Evolutionary conservation across 1,139 yeast species (phyloP).

Genomic region (Debaryomycetaceae sp.): DNA sequence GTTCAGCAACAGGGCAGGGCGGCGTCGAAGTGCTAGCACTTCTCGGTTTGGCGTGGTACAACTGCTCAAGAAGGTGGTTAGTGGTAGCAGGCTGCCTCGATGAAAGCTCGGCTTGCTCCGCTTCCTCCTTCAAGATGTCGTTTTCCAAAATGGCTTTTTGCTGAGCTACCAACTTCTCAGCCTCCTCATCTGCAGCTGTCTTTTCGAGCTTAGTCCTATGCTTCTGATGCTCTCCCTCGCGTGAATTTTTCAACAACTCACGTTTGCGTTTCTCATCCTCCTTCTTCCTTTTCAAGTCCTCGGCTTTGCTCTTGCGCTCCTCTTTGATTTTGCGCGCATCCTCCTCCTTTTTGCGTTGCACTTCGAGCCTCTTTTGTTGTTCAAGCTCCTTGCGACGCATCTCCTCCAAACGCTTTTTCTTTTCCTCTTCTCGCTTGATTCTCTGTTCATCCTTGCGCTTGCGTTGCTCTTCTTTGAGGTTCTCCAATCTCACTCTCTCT

Average conservation of each 20-base stretch:
- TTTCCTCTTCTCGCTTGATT: constrained; percentile 52
- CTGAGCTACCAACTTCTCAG: constrained; percentile 23
- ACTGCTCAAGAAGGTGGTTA: constrained; percentile 31
- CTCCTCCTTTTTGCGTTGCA: constrained; percentile 50
- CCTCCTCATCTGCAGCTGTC: constrained; percentile 35
- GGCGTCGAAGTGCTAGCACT: constrained; percentile 9
- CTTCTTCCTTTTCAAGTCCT: constrained; percentile 34
- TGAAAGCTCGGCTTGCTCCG: constrained; percentile 1
- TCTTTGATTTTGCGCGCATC: constrained; percentile 34
- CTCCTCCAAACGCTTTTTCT: constrained; percentile 39
- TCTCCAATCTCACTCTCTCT: constrained; percentile 29
- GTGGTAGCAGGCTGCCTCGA: constrained; percentile 9
- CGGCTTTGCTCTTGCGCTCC: constrained; percentile 46
- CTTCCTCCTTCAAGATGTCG: constrained; percentile 4
- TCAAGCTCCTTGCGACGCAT: constrained; percentile 44
- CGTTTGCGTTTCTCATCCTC: constrained; percentile 45
- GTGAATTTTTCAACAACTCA: constrained; percentile 37
- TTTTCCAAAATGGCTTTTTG: constrained; percentile 19
- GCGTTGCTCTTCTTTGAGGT: constrained; percentile 39
- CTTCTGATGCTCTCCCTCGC: constrained; percentile 27
- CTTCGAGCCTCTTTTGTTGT: constrained; percentile 36
- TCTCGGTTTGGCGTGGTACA: constrained; percentile 30
- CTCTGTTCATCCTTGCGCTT: constrained; percentile 46
- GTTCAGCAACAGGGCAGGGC: background rate
- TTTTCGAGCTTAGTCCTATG: constrained; percentile 18